Evolutionary conservation across 2,329 filamentous ascomycete genomes (phyloP), one percentile per base, ranked within the genome.

Genomic region (Sclerotinia subarctica): DNA sequence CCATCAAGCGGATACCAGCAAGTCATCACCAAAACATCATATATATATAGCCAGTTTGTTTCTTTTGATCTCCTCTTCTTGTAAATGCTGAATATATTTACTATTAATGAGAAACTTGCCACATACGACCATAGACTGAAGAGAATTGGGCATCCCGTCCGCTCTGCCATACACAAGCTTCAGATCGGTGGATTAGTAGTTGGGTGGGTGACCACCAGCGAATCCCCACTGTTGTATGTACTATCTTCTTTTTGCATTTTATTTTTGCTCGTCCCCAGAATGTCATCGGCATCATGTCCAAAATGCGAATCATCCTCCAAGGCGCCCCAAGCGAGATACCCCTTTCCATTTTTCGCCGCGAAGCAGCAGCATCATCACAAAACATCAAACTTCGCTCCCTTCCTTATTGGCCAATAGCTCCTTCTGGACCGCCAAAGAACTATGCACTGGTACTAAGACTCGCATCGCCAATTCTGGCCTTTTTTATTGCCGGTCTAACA

Each of bases 401-500:
- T 10, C 44, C 47, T 13, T 32, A 44, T 13, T 17, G 17, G 29
- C 17, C 10, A n/a, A 29, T n/a, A 32, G 4, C 46, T 13, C 47
- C 47, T 44, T 26, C 29, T 44, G 60, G 17, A 54, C 13, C 21
- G 17, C 26, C 10, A 10, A 29, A 21, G n/a, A 35, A 44, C 35
- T 21, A 29, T 38, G 1, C n/a, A 47, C 5, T 64, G 60, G 42
- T 54, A 26, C 10, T 54, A 47, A 88, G 86, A 73, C 76, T 89
- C 2, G 66, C 83, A n/a, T n/a, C n/a, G n/a, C n/a, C n/a, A 2
- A 84, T 83, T 0, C 84, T 88, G 70, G 87, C 86, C 0, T 90
- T 90, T 78, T 88, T 90, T 73, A 85, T 87, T 42, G 86, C 88
- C 0, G 88, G 88, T 0, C 80, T 59, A 90, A 89, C 68, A 88